Base-by-base conservation (phyloP, 139 green algal species). In the Chlamydomonas applanata region DNA sequence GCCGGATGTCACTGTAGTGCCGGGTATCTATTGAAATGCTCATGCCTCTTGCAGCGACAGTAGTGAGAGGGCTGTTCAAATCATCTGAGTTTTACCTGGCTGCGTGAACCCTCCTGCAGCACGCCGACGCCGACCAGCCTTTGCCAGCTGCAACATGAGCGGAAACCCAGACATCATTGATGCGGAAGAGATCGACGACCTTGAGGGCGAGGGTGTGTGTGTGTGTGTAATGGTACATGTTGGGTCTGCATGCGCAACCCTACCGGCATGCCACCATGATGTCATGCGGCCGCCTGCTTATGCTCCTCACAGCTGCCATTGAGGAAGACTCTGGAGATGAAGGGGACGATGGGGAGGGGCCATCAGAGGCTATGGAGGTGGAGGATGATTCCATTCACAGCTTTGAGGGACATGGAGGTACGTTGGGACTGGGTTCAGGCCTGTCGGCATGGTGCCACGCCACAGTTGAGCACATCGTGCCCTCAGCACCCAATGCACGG, bases 301-400 rank as follows among this genome's bases (percentile, higher is more conserved):
- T 9, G 17, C n/a, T 4, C 3, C 14, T 36, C 32, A 27, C 27
- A 77, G 61, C 71, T 24, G 67, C 56, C 3, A 73, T 69, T 24
- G 82, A 79, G 1, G 79, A 83, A n/a, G 88, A 80, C 1, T 77
- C 79, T 22, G 80, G 74, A 24, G 79, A 77, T 40, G 77, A 78
- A 9, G 70, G 60, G 11, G 79, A 77, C 27, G 74, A 76, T 17
- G 70, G 60, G 11, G 63, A 44, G 27, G 74, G 53, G 0, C 29
- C 45, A 0, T 40, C 76, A 63, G 71, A 33, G 1, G 75, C 69
- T 69, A 44, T 53, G 24, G 45, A 69, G 22, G 29, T 82, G 24
- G 81, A 84, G 2, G 90, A 95, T 62, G 85, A 90, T 59, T 89
- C 86, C 3, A 65, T 93, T 2, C 88, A 95, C 59, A 79, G 62